Conservation (phyloP, 805 yeast species). For the Schizosaccharomyces osmophilus region DNA sequence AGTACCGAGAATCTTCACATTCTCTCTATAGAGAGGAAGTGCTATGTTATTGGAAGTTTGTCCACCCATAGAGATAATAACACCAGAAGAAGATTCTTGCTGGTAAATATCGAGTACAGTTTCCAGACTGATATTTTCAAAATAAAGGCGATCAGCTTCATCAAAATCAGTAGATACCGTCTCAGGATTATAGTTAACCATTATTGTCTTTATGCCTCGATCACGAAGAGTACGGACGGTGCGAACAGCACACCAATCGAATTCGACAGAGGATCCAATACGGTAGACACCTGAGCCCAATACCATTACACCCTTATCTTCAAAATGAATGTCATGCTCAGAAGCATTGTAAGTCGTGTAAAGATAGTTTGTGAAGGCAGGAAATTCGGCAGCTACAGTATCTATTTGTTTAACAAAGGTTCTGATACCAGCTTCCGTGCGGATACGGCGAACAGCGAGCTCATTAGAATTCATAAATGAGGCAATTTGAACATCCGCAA, state of each 20-base stretch:
- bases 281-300: slow-evolving; percentile 98
- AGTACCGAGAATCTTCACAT: slow-evolving; percentile 81
- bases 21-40: slow-evolving; percentile 47
- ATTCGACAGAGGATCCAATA: slow-evolving; percentile 94
- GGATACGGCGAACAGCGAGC: slow-evolving; percentile 68
- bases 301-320: slow-evolving; percentile 80
- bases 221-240: slow-evolving; percentile 85
- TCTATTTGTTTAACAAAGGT: slow-evolving; percentile 95
- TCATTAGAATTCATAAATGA: slow-evolving; percentile 70
- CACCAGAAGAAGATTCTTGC: slow-evolving; percentile 69
- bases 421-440: slow-evolving; percentile 63
- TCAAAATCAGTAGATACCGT: slow-evolving; percentile 96
- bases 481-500: slow-evolving; percentile 91
- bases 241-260: slow-evolving; percentile 97
- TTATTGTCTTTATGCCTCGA: slow-evolving; percentile 67
- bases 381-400: slow-evolving; percentile 95
- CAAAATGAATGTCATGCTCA: slow-evolving; percentile 56
- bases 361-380: slow-evolving; percentile 84
- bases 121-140: slow-evolving; percentile 84
- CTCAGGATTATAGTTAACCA: slow-evolving; percentile 96
- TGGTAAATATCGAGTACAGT: slow-evolving; percentile 94
- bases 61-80: slow-evolving; percentile 91
- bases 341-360: slow-evolving; percentile 91
- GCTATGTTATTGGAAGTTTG: slow-evolving; percentile 97
- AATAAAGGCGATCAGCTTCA: slow-evolving; percentile 90